Base-by-base conservation (phyloP, 2,329 filamentous ascomycete species). In the Hypoxylon sp. region DNA sequence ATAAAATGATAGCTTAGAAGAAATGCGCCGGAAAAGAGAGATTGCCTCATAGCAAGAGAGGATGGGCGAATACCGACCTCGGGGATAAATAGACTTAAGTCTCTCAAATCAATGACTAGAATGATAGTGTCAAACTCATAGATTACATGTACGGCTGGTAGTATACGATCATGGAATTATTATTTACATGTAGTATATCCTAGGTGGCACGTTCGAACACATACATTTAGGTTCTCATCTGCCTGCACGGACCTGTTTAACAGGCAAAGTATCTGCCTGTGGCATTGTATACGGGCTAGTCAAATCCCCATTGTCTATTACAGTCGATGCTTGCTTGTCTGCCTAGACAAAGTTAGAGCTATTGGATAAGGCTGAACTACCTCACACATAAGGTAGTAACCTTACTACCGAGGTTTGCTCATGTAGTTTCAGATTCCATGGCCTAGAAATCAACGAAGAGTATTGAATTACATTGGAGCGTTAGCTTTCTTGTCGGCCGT, bases 81-180 rank as follows among this genome's bases (percentile, higher is more conserved):
- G 9, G 12, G 8, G 11, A 34, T 2, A 12, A 12, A 27, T 27
- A 6, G 25, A 27, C 6, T 6, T 6, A 27, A 3, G 6, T 27
- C 25, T 27, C 25, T 27, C 25, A 27, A 27, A 27, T 27, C 25
- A 6, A 27, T 27, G 6, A 27, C 25, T 27, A 3, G 3, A 27
- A 27, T 27, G 25, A 27, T 27, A 27, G 3, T 27, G 25, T 27
- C 25, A 27, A 27, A 27, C 3, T 27, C 37, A 16, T 5, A 19
- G 7, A 41, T 19, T 14, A 37, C n/a, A n/a, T n/a, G n/a, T n/a
- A n/a, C 41, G 21, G 41, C 21, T 27, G 25, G 41, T 27, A 47
- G 41, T 19, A 56, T 47, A 56, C 47, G n/a, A 6, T n/a, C 50
- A 43, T 54, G 12, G 23, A 14, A 27, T n/a, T 9, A n/a, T 21